Evolutionary conservation across 163 green algal genomes (phyloP).

Genomic region (Coccomyxa subellipsoidea): DNA sequence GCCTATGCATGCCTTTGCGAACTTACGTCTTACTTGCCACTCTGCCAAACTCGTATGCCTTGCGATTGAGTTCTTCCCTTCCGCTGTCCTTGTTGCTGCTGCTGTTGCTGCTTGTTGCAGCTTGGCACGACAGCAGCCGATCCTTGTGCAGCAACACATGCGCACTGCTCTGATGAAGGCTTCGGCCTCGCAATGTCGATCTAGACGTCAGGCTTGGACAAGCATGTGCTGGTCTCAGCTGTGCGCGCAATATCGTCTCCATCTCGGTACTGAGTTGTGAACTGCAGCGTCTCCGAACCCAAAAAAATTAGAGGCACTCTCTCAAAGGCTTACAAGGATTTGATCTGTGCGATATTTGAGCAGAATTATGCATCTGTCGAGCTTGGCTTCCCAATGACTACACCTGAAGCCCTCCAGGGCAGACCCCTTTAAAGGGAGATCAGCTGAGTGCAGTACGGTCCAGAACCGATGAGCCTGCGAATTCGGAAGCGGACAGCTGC

Average conservation of each 20-base stretch:
- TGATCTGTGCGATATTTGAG: too few relatives aligned
- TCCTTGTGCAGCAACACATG: background rate
- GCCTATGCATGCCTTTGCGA: too few relatives aligned
- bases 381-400: background rate
- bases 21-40: background rate
- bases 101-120: background rate
- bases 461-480: background rate
- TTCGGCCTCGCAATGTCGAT: background rate
- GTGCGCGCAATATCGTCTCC: background rate
- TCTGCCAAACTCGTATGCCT: background rate
- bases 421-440: background rate
- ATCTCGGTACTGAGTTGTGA: too few relatives aligned
- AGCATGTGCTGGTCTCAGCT: background rate
- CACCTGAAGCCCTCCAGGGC: background rate
- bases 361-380: too few relatives aligned
- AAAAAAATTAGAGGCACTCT: too few relatives aligned
- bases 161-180: background rate
- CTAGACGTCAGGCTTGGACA: background rate
- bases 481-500: background rate
- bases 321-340: too few relatives aligned
- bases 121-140: background rate
- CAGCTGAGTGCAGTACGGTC: background rate
- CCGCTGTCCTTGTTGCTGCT: background rate
- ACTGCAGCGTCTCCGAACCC: too few relatives aligned
- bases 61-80: background rate